Evolutionary conservation across 192 early-diverging fungal genomes (phyloP).

Genomic region (Backusella tarrabulga): DNA sequence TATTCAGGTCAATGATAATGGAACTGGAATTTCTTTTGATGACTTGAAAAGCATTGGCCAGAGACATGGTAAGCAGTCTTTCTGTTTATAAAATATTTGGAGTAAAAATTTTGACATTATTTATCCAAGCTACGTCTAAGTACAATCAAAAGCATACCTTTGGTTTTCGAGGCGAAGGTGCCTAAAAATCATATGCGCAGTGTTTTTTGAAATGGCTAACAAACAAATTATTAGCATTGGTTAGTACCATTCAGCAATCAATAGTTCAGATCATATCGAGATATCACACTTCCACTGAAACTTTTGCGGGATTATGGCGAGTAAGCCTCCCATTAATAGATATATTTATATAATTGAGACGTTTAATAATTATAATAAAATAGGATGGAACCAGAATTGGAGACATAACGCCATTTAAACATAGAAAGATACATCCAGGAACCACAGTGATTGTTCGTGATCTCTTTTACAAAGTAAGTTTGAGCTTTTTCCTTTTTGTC

Average conservation of each 20-base stretch:
- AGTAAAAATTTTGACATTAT: not conserved
- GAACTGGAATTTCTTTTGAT: slow-evolving; percentile 47
- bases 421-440: slow-evolving; percentile 40
- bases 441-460: slow-evolving; percentile 62
- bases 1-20: slow-evolving; percentile 63
- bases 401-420: slow-evolving; percentile 34
- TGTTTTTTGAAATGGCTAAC: not conserved
- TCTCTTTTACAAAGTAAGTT: slow-evolving; percentile 65
- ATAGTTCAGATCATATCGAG: slow-evolving; percentile 54
- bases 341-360: not conserved
- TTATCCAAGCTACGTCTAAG: slow-evolving; percentile 59
- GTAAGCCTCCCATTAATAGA: slow-evolving; percentile 20
- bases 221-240: slow-evolving; percentile 36
- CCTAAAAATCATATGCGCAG: not conserved
- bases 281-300: slow-evolving; percentile 29
- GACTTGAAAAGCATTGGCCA: slow-evolving; percentile 50
- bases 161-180: slow-evolving; percentile 77
- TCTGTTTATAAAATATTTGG: too few relatives aligned
- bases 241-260: slow-evolving; percentile 45
- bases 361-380: not conserved
- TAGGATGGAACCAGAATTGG: slow-evolving; percentile 52
- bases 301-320: slow-evolving; percentile 39
- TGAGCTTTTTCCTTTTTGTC: not conserved
- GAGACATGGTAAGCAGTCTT: slow-evolving; percentile 34
- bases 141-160: slow-evolving; percentile 43